phyloP scores from a whole-genome alignment of 1,284 basidiomycete species.

The Pseudozyma pruni region DNA sequence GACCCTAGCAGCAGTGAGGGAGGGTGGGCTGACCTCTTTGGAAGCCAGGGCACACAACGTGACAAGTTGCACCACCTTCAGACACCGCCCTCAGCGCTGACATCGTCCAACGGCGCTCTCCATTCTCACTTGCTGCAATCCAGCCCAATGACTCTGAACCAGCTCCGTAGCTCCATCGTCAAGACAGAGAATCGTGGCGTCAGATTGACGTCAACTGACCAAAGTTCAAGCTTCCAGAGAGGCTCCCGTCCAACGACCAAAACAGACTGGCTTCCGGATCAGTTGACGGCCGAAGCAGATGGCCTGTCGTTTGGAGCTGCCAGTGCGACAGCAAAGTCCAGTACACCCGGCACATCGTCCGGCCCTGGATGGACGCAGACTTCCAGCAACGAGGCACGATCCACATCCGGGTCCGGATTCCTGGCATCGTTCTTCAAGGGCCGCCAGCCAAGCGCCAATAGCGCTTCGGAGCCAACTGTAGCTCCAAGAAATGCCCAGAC shows the following conservation, averaged over 20 bases:
- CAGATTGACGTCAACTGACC: constrained; percentile 21
- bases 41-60: constrained; percentile 36
- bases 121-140: constrained; percentile 10
- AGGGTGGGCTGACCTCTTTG: constrained; percentile 33
- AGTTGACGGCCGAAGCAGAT: constrained; percentile 7
- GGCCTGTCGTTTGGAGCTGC: constrained; percentile 1
- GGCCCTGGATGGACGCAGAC: constrained; percentile 47
- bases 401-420: constrained; percentile 25
- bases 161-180: constrained; percentile 17
- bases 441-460: constrained; percentile 23
- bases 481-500: background rate
- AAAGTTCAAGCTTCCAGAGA: constrained; percentile 22
- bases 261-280: constrained; percentile 29
- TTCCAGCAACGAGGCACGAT: constrained; percentile 28
- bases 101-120: constrained; percentile 22
- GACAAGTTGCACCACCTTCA: constrained; percentile 30
- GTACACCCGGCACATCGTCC: constrained; percentile 5
- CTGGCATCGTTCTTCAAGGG: constrained; percentile 38
- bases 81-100: constrained; percentile 21
- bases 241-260: constrained; percentile 19
- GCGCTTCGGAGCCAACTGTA: background rate
- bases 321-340: background rate
- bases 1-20: constrained; percentile 7
- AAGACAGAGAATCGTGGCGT: constrained; percentile 32
- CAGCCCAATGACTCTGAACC: constrained; percentile 19